Evolutionary conservation across 2,329 filamentous ascomycete genomes (phyloP).

Genomic region (Penicillium sp.): DNA sequence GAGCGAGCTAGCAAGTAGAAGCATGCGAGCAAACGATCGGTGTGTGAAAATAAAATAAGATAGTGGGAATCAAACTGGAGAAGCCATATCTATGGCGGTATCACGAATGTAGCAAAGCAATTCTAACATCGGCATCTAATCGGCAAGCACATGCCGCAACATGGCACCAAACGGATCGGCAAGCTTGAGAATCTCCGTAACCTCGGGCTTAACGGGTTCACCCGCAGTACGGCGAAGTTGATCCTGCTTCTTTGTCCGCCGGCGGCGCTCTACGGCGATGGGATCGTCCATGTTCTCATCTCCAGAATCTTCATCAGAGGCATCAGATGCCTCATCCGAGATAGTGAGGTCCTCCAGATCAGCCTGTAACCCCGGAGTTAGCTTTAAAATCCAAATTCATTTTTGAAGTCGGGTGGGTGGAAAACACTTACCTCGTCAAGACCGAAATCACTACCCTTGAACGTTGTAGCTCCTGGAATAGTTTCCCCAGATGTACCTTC

Average conservation of each 20-base stretch:
- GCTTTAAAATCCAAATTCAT: slow-evolving; percentile 1
- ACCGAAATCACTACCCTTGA: slow-evolving; percentile 84
- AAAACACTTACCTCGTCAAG: slow-evolving; percentile 64
- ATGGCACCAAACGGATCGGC: slow-evolving; percentile 77
- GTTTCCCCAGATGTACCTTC: slow-evolving; percentile 58
- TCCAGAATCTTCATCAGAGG: slow-evolving; percentile 64
- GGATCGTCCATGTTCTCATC: slow-evolving; percentile 76
- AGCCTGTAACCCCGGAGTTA: slow-evolving; percentile 39
- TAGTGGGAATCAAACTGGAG: not conserved
- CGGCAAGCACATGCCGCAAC: slow-evolving; percentile 75
- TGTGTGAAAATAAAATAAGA: not conserved
- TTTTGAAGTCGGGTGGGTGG: not conserved
- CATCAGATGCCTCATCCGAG: slow-evolving; percentile 67
- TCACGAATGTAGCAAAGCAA: not conserved
- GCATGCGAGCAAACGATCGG: not conserved
- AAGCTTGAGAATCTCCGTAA: slow-evolving; percentile 77
- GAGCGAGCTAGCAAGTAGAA: not conserved
- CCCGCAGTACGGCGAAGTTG: slow-evolving; percentile 75
- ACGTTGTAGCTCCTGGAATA: slow-evolving; percentile 56
- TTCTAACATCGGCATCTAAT: slow-evolving; percentile 46
- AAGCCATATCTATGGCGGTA: slow-evolving; percentile 6
- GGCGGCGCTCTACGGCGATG: slow-evolving; percentile 78
- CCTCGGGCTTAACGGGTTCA: slow-evolving; percentile 75
- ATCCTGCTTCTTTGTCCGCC: slow-evolving; percentile 74
- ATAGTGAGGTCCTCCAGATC: slow-evolving; percentile 85